A percentile compares a stretch with the other conserved stretches of the same genome.
These are phyloP conservation scores for Neocatenulostroma microsporum DNA, from an alignment of 2,329 filamentous ascomycete genomes.

Conservation along the genomic window DNA sequence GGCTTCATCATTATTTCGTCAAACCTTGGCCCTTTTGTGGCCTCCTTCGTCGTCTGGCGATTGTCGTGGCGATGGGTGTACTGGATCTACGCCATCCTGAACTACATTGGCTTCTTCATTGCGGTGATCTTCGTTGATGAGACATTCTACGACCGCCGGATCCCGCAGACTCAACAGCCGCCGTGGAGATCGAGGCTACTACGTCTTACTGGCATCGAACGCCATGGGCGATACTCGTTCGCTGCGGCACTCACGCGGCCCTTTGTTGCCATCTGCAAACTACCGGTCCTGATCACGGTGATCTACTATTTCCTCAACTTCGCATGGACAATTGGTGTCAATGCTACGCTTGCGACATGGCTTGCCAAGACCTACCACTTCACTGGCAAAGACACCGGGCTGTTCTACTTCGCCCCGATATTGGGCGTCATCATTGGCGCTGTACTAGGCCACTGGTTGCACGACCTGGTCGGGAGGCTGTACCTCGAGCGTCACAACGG, in stretches of 20 bases:
- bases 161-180: too few species aligned
- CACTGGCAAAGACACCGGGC: constrained; percentile 36
- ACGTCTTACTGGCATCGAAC: too few species aligned
- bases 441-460: constrained; percentile 47
- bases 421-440: constrained; percentile 49
- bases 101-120: too few species aligned
- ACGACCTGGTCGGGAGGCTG: constrained; percentile 42
- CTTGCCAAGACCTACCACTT: constrained; percentile 32
- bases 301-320: constrained; percentile 34
- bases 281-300: constrained; percentile 29
- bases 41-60: constrained; percentile 44
- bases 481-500: constrained; percentile 39
- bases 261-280: constrained; percentile 32
- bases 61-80: constrained; percentile 38
- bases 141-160: constrained; percentile 42
- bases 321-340: constrained; percentile 19
- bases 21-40: constrained; percentile 32
- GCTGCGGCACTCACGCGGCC: constrained; percentile 14
- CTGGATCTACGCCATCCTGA: constrained; percentile 16
- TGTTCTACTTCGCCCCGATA: constrained; percentile 53
- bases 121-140: constrained; percentile 40
- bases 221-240: too few species aligned
- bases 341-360: constrained; percentile 13
- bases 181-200: too few species aligned
- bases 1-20: constrained; percentile 32